Conservation (phyloP, 1,139 yeast genomes). For the Geotrichum fermentans region DNA sequence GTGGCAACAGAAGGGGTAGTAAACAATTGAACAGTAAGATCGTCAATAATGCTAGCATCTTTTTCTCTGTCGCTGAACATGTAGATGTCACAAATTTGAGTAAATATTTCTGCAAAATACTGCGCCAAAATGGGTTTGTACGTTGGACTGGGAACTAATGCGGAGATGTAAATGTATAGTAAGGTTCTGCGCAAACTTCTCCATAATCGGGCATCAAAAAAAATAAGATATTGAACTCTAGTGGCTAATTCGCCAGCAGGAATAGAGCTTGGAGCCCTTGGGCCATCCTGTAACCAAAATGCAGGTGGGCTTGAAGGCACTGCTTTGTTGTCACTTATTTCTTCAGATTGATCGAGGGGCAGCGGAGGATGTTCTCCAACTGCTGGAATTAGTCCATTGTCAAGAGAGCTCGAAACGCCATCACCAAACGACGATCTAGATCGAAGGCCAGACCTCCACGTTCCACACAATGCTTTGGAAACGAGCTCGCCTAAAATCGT, state of each 20-base stretch:
- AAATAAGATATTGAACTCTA: constrained; percentile 68
- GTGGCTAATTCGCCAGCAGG: constrained; percentile 38
- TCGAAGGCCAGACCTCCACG: constrained; percentile 47
- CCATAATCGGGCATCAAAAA: constrained; percentile 69
- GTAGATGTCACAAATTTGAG: constrained; percentile 66
- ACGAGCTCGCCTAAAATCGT: constrained; percentile 47
- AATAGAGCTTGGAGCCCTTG: not conserved
- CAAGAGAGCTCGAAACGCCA: too few relatives aligned
- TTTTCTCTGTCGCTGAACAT: constrained; percentile 73
- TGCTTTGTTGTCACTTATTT: not conserved
- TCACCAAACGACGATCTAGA: constrained; percentile 30
- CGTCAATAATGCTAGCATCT: constrained; percentile 68
- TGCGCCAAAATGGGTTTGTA: constrained; percentile 61
- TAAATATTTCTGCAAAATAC: constrained; percentile 80
- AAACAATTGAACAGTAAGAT: constrained; percentile 77
- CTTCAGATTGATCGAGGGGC: not conserved
- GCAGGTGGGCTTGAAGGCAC: not conserved
- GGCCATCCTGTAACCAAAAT: constrained; percentile 39
- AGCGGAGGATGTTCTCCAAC: not conserved
- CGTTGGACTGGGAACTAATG: constrained; percentile 60
- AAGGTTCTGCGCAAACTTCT: constrained; percentile 55
- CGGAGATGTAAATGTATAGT: constrained; percentile 64
- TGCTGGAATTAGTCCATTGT: not conserved
- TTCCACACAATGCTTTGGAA: constrained; percentile 48
- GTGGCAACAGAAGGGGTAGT: constrained; percentile 80